Percentiles rank a stretch among this genome's conserved stretches.
Evolutionary conservation across 495 filamentous ascomycete species (phyloP).

Genomic region (Trichoderma orchidacearum): DNA sequence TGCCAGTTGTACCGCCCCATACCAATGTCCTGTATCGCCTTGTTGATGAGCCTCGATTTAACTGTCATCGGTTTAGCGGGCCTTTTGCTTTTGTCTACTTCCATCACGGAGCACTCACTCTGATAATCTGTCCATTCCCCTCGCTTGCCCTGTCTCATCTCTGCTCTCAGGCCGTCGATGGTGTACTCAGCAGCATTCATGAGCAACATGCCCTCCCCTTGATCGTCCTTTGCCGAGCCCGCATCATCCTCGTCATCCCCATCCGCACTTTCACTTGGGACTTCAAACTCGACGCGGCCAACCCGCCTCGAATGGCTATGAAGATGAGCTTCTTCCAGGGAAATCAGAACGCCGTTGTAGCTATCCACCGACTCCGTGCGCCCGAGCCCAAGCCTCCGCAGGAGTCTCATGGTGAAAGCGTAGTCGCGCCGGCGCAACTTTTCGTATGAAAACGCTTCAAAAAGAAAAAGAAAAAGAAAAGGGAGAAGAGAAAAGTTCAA

Average conservation of each 20-base stretch:
- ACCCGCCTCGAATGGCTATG: slow-evolving; percentile 29
- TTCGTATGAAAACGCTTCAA: too few species aligned
- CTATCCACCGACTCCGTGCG: slow-evolving; percentile 25
- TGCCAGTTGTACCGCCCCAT: slow-evolving; percentile 84
- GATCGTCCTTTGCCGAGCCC: slow-evolving; percentile 14
- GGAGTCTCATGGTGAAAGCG: neutral
- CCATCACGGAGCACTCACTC: slow-evolving; percentile 18
- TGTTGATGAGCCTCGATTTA: slow-evolving; percentile 51
- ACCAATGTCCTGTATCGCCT: slow-evolving; percentile 70
- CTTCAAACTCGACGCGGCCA: slow-evolving; percentile 18
- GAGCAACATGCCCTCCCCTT: slow-evolving; percentile 21
- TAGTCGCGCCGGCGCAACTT: neutral
- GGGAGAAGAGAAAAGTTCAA: neutral
- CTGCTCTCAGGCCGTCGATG: slow-evolving; percentile 32
- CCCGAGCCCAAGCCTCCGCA: neutral
- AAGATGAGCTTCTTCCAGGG: slow-evolving; percentile 32
- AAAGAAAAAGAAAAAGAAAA: too few species aligned
- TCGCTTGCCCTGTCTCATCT: slow-evolving; percentile 25
- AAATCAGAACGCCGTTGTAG: slow-evolving; percentile 29
- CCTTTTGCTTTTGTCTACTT: neutral
- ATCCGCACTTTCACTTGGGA: slow-evolving; percentile 10
- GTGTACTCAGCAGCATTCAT: slow-evolving; percentile 32
- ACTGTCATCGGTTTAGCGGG: slow-evolving; percentile 21
- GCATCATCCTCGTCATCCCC: slow-evolving; percentile 7
- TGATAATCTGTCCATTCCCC: slow-evolving; percentile 30